These are phyloP conservation scores for Pleurotus sapidus DNA, from an alignment of 768 basidiomycete genomes.

Conservation along the genomic window DNA sequence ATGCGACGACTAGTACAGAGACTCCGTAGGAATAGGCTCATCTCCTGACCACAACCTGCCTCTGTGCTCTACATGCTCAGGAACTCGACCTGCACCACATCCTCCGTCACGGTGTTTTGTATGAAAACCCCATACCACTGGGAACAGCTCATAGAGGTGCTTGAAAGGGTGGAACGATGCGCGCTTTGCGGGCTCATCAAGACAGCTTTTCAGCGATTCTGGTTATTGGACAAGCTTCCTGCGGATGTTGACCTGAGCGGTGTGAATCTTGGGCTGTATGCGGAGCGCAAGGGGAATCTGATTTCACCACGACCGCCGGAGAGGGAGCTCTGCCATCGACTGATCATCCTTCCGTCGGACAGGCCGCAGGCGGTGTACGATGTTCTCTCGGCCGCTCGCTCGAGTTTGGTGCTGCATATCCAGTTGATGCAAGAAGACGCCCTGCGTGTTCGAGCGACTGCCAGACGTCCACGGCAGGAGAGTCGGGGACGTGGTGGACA, in stretches of 20 bases:
- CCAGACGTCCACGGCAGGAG: background rate
- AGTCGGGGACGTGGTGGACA: background rate
- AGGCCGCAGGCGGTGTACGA: background rate
- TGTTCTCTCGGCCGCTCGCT: background rate
- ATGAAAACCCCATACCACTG: background rate
- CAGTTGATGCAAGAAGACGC: background rate
- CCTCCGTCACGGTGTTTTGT: background rate
- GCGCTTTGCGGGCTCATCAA: background rate
- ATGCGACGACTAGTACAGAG: too few species aligned
- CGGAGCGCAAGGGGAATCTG: background rate
- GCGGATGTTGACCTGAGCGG: background rate
- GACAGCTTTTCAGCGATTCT: background rate
- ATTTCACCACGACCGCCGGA: background rate
- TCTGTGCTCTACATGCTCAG: background rate
- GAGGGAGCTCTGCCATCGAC: background rate
- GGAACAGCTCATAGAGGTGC: background rate
- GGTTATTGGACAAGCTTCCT: background rate
- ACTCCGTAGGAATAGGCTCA: too few species aligned
- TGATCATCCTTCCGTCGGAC: background rate
- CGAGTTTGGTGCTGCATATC: background rate
- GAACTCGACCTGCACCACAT: background rate
- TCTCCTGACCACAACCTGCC: too few species aligned
- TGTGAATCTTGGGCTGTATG: background rate
- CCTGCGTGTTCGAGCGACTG: background rate
- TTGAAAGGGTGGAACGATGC: background rate